Percentiles rank a stretch among this genome's conserved stretches.
Conservation (phyloP, 2,329 filamentous ascomycete species). For the Malbranchea cinnamomea region DNA sequence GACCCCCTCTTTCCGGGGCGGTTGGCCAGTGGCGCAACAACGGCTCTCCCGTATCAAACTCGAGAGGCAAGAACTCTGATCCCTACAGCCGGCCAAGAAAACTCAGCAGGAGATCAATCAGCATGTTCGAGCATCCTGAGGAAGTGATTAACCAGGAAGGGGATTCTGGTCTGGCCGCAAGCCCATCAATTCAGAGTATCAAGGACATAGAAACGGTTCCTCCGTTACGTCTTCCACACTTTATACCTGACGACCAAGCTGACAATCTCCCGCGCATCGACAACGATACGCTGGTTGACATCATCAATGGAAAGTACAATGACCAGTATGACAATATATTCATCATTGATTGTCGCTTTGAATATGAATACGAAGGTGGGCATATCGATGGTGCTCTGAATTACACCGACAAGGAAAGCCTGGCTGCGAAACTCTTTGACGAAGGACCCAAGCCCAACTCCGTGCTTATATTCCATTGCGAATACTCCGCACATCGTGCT, state of each 20-base stretch:
- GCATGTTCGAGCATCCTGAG: conserved; percentile 91
- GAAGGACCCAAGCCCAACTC: conserved; percentile 51
- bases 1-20: conserved; percentile 49
- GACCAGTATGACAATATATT: conserved; percentile 64
- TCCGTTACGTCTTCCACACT: conserved; percentile 66
- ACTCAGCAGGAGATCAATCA: conserved; percentile 79
- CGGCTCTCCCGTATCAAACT: conserved; percentile 58
- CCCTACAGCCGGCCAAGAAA: conserved; percentile 65
- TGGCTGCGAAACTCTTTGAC: conserved; percentile 66
- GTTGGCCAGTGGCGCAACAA: conserved; percentile 44
- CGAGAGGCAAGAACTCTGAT: conserved; percentile 58
- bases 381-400: conserved; percentile 91
- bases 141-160: conserved; percentile 69
- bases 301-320: conserved; percentile 73
- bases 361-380: conserved; percentile 95
- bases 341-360: conserved; percentile 91
- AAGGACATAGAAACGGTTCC: conserved; percentile 71
- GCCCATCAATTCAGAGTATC: conserved; percentile 52
- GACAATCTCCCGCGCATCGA: conserved; percentile 83
- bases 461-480: conserved; percentile 86
- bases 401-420: conserved; percentile 87
- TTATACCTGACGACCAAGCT: conserved; percentile 60
- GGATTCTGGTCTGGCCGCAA: conserved; percentile 40
- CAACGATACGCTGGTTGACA: conserved; percentile 64
- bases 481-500: conserved; percentile 92